Conservation (phyloP, 768 basidiomycete genomes). For the Lactarius vividus region DNA sequence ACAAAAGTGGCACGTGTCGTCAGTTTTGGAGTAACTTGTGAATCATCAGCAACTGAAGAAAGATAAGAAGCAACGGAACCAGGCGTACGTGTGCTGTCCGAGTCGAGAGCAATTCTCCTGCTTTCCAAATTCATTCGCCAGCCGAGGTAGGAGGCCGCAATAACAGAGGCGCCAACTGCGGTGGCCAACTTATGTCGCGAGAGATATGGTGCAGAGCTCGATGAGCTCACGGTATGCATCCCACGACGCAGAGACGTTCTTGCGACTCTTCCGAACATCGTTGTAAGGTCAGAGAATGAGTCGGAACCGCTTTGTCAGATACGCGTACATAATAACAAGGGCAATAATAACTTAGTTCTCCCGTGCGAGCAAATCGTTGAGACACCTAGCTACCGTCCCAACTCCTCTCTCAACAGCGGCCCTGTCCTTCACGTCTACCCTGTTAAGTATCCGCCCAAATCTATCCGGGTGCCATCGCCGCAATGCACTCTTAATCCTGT, state of each 20-base stretch:
- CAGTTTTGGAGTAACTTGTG: conserved; percentile 15
- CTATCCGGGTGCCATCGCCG: conserved; percentile 82
- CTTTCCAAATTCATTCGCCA: conserved; percentile 33
- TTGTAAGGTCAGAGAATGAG: background rate
- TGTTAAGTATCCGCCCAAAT: conserved; percentile 54
- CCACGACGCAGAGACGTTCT: conserved; percentile 20
- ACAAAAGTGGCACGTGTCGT: conserved; percentile 5
- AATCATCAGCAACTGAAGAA: conserved; percentile 18
- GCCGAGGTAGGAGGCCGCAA: conserved; percentile 34
- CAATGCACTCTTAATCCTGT: conserved; percentile 63
- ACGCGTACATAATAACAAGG: conserved; percentile 1
- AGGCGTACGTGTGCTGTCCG: conserved; percentile 17
- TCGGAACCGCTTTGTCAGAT: background rate
- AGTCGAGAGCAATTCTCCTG: conserved; percentile 31
- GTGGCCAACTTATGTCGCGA: conserved; percentile 28
- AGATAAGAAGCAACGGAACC: background rate
- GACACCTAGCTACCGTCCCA: conserved; percentile 57
- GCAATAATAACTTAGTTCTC: conserved; percentile 15
- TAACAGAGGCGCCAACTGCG: conserved; percentile 34
- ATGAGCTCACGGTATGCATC: conserved; percentile 21
- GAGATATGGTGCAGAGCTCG: background rate
- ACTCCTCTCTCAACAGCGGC: conserved; percentile 57
- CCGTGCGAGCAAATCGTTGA: conserved; percentile 27
- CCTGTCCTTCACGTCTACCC: conserved; percentile 53
- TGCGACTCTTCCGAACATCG: conserved; percentile 23